Conservation (phyloP, 2,329 filamentous ascomycete species). For the Achaetomium macrosporum region DNA sequence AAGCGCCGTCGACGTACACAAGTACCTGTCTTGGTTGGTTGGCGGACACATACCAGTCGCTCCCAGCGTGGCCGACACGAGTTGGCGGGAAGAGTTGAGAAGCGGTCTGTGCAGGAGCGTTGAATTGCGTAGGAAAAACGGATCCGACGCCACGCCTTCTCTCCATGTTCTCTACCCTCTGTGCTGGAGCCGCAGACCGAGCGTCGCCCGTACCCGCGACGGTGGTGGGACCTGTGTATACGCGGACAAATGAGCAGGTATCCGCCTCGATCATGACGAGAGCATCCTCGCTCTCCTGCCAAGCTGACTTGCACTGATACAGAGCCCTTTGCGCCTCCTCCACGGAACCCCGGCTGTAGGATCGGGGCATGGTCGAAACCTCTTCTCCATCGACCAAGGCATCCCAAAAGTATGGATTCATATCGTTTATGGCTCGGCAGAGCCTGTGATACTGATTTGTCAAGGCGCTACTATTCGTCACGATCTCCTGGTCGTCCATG, state of each 20-base stretch:
- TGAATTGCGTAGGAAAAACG: not conserved
- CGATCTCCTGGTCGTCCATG: not conserved
- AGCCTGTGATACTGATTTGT: slow-evolving; percentile 15
- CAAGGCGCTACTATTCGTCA: not conserved
- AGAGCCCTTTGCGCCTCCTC: slow-evolving; percentile 17
- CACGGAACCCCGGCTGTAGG: slow-evolving; percentile 3
- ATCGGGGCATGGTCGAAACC: not conserved
- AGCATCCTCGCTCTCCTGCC: slow-evolving; percentile 19
- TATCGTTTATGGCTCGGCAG: slow-evolving; percentile 11
- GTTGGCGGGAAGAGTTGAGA: not conserved
- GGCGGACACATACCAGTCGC: not conserved
- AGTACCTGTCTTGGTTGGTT: not conserved
- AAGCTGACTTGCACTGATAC: slow-evolving; percentile 12
- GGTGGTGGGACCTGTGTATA: slow-evolving; percentile 1
- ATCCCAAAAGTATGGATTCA: slow-evolving; percentile 21
- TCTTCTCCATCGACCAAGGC: slow-evolving; percentile 11
- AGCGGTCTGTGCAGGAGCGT: not conserved
- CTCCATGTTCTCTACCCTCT: not conserved
- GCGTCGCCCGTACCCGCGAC: no score
- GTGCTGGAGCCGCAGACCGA: not conserved
- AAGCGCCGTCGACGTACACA: slow-evolving; percentile 7
- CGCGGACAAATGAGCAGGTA: slow-evolving; percentile 1
- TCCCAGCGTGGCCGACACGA: not conserved
- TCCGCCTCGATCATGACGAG: slow-evolving; percentile 14
- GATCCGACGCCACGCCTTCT: not conserved